phyloP scores from a whole-genome alignment of 1,284 basidiomycete genomes.

The Rhodotorula sp. region DNA sequence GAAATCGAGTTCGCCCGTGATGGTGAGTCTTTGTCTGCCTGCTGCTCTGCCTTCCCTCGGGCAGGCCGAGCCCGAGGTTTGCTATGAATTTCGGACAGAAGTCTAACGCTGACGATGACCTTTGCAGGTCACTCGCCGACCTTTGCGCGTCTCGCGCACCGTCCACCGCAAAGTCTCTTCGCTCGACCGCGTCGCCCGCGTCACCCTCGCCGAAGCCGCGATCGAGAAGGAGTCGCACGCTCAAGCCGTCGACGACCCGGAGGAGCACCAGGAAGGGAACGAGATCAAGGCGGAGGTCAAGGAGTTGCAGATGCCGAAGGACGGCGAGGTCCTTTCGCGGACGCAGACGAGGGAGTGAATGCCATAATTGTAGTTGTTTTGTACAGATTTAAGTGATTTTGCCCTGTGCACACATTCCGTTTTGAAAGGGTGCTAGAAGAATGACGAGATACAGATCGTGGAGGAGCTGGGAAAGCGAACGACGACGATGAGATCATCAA shows the following conservation, averaged over 20 bases:
- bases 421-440: too few relatives aligned
- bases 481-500: not conserved
- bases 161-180: slow-evolving; percentile 49
- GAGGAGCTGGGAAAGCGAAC: too few relatives aligned
- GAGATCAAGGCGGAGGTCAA: slow-evolving; percentile 10
- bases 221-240: slow-evolving; percentile 63
- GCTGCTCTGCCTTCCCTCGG: slow-evolving; percentile 42
- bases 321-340: not conserved
- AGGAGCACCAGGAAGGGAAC: slow-evolving; percentile 10
- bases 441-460: too few relatives aligned
- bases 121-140: slow-evolving; percentile 63
- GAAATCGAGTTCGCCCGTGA: slow-evolving; percentile 85
- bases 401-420: too few relatives aligned
- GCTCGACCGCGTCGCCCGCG: slow-evolving; percentile 58
- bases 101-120: slow-evolving; percentile 19
- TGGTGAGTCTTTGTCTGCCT: slow-evolving; percentile 51
- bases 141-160: slow-evolving; percentile 68
- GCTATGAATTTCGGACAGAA: not conserved
- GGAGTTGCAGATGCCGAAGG: slow-evolving; percentile 5
- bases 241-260: slow-evolving; percentile 29
- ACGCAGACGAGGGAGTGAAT: not conserved
- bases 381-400: too few relatives aligned
- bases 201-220: slow-evolving; percentile 76
- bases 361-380: too few relatives aligned
- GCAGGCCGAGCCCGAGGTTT: not conserved